phyloP scores from a whole-genome alignment of 2,329 filamentous ascomycete species.

The Talaromyces pinophilus region DNA sequence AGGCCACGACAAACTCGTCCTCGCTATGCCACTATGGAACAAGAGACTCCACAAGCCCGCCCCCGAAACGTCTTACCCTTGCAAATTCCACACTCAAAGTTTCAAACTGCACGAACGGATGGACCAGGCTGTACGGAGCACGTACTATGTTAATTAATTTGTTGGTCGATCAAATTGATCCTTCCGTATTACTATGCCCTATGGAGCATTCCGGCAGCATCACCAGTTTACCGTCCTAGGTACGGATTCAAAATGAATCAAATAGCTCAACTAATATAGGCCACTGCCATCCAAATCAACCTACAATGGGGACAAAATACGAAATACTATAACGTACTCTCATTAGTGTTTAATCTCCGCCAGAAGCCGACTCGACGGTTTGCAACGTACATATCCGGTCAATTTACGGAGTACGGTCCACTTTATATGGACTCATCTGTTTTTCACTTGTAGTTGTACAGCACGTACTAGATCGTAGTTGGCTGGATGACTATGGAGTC shows the following conservation, averaged over 20 bases:
- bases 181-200: background rate
- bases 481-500: background rate
- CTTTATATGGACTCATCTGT: background rate
- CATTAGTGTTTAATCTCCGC: background rate
- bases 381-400: background rate
- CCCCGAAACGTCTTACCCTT: background rate
- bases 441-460: background rate
- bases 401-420: background rate
- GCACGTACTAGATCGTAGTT: background rate
- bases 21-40: background rate
- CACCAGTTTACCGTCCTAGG: background rate
- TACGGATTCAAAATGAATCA: background rate
- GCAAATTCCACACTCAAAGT: background rate
- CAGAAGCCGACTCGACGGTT: background rate
- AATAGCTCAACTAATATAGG: background rate
- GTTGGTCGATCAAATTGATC: conserved; percentile 8
- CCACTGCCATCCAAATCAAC: too few relatives aligned
- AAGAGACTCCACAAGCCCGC: conserved; percentile 3
- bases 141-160: background rate
- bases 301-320: background rate
- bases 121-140: background rate
- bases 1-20: background rate
- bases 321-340: background rate
- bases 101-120: conserved; percentile 5
- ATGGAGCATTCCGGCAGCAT: background rate